Base-by-base conservation (phyloP, 345 rosid genomes). In the Leavenworthia alabamica region DNA sequence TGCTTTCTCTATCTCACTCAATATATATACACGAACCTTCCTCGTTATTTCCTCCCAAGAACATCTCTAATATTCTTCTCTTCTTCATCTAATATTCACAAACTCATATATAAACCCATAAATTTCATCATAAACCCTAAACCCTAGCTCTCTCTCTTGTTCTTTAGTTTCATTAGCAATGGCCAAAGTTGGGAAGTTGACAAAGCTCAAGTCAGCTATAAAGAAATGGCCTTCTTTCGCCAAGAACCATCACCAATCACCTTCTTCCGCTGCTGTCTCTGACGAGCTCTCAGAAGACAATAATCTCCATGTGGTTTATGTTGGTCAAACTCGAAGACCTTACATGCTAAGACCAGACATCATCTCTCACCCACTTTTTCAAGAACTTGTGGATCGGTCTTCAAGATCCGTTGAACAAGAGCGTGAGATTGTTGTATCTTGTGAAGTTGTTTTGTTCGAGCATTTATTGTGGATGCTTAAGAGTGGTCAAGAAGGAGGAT, bases 401-500 rank as follows among this genome's bases (percentile, higher is more conserved):
- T 64, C 73, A 11, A 76, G 75, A 60, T 55, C 43, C 13, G 63
- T 15, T 1, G 75, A 63, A 6, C 72, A 73, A 1, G 79, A 56
- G 8, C 73, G 66, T 5, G 79, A 64, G 36, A 77, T 80, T 11
- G 85, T 81, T 55, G 89, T 82, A 33, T 71, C 85, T 57, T 89
- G 97, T 64, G 99, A 89, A 72, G 97, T 89, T 35, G 97, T 93
- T 45, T 68, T 93, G 79, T 93, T 93, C 41, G 97, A 89, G 59
- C 99, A 93, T 57, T 75, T 93, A 82, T 55, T 93, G 72, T 93
- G 99, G 97, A 89, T 93, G 96, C 77, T 93, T 29, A 79, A 86
- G 71, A 76, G 68, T 50, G 66, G 61, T 56, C 66, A 48, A 37
- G 70, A 57, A 64, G 75, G 75, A 49, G 75, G 75, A 16, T 64